These are phyloP conservation scores for Fusarium austroafricanum DNA, from an alignment of 2,329 filamentous ascomycete genomes.

Conservation along the genomic window DNA sequence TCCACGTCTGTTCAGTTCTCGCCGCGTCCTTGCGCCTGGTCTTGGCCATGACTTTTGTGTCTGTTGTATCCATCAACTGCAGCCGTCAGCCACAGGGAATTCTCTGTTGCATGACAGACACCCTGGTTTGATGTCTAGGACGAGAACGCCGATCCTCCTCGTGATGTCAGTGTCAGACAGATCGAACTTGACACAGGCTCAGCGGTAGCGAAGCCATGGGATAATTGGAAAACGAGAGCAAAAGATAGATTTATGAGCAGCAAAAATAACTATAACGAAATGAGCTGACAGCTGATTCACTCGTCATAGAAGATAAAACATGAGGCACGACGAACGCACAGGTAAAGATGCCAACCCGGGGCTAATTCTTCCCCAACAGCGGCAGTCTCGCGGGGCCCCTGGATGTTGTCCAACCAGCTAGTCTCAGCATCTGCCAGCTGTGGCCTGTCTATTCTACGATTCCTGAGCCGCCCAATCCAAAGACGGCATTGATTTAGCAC, in stretches of 20 bases:
- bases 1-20: constrained; percentile 31
- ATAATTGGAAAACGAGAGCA: constrained; percentile 4
- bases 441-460: constrained; percentile 3
- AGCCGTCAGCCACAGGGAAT: constrained; percentile 34
- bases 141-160: constrained; percentile 28
- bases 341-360: constrained; percentile 3
- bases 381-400: constrained; percentile 36
- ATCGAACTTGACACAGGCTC: constrained; percentile 17
- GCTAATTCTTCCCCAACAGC: constrained; percentile 19
- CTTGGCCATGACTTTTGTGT: constrained; percentile 24
- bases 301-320: neutral
- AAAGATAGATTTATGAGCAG: neutral
- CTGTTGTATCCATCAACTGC: constrained; percentile 23
- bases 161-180: constrained; percentile 4
- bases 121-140: constrained; percentile 41
- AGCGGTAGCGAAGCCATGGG: constrained; percentile 28
- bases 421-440: constrained; percentile 5
- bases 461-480: constrained; percentile 10
- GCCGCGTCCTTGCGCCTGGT: constrained; percentile 46
- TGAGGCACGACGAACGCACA: constrained; percentile 8
- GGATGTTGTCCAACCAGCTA: constrained; percentile 13
- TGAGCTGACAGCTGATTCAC: neutral
- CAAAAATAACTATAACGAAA: neutral
- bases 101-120: constrained; percentile 43
- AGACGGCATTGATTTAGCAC: constrained; percentile 23